Conservation (phyloP, 2,329 filamentous ascomycete species). For the Tetracladium maxilliforme region DNA sequence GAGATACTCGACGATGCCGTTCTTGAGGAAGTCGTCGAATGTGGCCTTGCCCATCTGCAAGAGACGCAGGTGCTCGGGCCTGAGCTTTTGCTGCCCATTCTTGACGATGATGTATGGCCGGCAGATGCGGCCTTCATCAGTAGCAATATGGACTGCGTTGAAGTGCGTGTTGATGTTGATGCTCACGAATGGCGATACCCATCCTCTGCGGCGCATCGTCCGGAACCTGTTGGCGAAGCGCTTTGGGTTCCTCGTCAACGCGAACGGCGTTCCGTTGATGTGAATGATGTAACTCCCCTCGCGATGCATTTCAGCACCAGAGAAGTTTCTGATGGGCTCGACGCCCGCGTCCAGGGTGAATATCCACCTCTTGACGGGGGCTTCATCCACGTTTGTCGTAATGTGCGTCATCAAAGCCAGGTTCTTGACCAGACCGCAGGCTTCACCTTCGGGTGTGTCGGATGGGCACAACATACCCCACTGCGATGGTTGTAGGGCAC, state of each 20-base stretch:
- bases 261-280: slow-evolving; percentile 89
- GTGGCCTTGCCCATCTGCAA: slow-evolving; percentile 71
- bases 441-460: slow-evolving; percentile 96
- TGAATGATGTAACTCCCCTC: slow-evolving; percentile 81
- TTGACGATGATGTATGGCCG: slow-evolving; percentile 92
- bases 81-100: slow-evolving; percentile 70
- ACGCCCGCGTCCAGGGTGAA: slow-evolving; percentile 80
- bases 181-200: slow-evolving; percentile 91
- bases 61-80: slow-evolving; percentile 61
- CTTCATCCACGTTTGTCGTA: slow-evolving; percentile 90
- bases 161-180: slow-evolving; percentile 94
- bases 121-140: slow-evolving; percentile 93
- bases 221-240: slow-evolving; percentile 76
- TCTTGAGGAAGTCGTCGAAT: slow-evolving; percentile 87
- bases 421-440: slow-evolving; percentile 96
- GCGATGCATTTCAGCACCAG: slow-evolving; percentile 75
- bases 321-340: slow-evolving; percentile 65
- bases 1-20: slow-evolving; percentile 87
- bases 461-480: slow-evolving; percentile 97
- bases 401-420: slow-evolving; percentile 98
- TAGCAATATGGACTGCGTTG: slow-evolving; percentile 84
- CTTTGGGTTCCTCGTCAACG: slow-evolving; percentile 74
- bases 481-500: slow-evolving; percentile 91
- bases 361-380: slow-evolving; percentile 72
- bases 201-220: slow-evolving; percentile 72